Conservation (phyloP, 805 yeast species). For the Kazachstania kunashirensis region DNA sequence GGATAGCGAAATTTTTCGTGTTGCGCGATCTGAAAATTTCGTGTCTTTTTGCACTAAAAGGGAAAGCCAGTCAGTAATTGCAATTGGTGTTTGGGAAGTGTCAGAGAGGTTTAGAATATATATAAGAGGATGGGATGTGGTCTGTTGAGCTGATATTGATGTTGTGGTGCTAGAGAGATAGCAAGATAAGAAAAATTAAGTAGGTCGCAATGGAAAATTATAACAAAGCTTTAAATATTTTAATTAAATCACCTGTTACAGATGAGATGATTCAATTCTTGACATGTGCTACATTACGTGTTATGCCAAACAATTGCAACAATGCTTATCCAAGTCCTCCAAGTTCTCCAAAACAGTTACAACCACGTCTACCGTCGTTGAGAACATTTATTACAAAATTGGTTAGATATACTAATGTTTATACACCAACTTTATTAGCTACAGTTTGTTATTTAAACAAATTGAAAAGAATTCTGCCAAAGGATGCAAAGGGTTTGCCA, state of each 20-base stretch:
- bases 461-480: conserved; percentile 51
- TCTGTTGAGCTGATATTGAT: too few relatives aligned
- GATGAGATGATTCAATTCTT: conserved; percentile 66
- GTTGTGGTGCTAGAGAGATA: too few relatives aligned
- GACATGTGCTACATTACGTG: conserved; percentile 57
- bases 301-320: conserved; percentile 42
- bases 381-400: conserved; percentile 64
- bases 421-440: conserved; percentile 67
- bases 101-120: too few relatives aligned
- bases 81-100: too few relatives aligned
- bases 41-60: too few relatives aligned
- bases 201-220: conserved; percentile 21
- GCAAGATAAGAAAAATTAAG: too few relatives aligned
- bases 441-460: conserved; percentile 60
- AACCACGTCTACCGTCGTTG: conserved; percentile 43
- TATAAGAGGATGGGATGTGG: too few relatives aligned
- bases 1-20: too few relatives aligned
- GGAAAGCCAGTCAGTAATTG: too few relatives aligned
- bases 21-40: too few relatives aligned
- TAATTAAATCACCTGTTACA: conserved; percentile 57
- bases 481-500: conserved; percentile 65
- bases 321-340: conserved; percentile 23
- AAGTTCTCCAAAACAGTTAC: conserved; percentile 26
- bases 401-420: conserved; percentile 69
- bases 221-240: conserved; percentile 47